Conservation (phyloP, 495 filamentous ascomycete species). For the Xylaria flabelliformis region DNA sequence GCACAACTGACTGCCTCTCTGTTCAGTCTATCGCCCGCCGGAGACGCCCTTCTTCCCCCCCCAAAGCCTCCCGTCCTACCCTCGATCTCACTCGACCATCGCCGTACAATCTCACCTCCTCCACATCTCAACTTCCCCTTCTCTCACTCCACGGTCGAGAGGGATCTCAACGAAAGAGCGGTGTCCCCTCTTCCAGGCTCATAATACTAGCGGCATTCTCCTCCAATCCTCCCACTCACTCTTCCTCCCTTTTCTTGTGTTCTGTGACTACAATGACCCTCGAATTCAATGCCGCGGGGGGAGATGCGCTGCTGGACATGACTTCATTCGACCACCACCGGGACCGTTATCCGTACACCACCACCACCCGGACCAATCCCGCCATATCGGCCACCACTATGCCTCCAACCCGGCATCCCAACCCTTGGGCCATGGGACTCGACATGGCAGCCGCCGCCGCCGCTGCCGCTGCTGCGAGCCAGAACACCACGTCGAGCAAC, state of each 20-base stretch:
- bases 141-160: constrained; percentile 36
- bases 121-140: constrained; percentile 37
- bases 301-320: constrained; percentile 61
- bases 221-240: constrained; percentile 42
- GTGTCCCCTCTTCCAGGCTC: constrained; percentile 43
- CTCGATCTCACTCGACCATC: constrained; percentile 47
- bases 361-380: constrained; percentile 48
- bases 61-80: constrained; percentile 37
- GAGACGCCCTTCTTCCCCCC: constrained; percentile 26
- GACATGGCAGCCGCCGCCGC: constrained; percentile 47
- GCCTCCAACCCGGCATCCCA: constrained; percentile 51
- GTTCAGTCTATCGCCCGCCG: constrained; percentile 38
- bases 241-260: constrained; percentile 43
- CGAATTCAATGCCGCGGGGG: constrained; percentile 60
- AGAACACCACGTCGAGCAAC: constrained; percentile 48
- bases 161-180: constrained; percentile 46
- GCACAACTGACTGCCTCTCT: constrained; percentile 41
- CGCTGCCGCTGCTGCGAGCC: constrained; percentile 29
- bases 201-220: constrained; percentile 49
- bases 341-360: constrained; percentile 59
- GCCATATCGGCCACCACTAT: constrained; percentile 50
- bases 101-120: constrained; percentile 46
- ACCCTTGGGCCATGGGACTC: constrained; percentile 51
- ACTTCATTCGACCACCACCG: constrained; percentile 58
- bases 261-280: constrained; percentile 59